Conservation (phyloP, 208 protist genomes). For the Leishmania tarentolae region DNA sequence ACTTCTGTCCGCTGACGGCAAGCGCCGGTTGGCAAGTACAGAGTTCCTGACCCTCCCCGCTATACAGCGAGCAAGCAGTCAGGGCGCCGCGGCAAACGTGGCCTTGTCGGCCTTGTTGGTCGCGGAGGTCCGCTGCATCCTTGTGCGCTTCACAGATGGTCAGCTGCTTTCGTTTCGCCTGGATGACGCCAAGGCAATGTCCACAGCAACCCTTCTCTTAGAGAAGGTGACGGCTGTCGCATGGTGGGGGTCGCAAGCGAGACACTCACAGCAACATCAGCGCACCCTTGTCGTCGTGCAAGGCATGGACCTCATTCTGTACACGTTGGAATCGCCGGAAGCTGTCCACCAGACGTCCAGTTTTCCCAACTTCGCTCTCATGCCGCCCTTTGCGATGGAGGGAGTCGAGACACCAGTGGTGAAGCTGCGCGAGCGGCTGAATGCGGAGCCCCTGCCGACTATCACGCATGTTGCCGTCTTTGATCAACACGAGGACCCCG, state of each 20-base stretch:
- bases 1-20: slow-evolving; percentile 66
- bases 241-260: slow-evolving; percentile 28
- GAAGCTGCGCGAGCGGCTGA: slow-evolving; percentile 34
- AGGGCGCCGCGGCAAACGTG: slow-evolving; percentile 10
- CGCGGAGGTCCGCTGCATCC: slow-evolving; percentile 14
- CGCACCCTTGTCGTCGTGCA: slow-evolving; percentile 41
- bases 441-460: slow-evolving; percentile 45
- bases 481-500: slow-evolving; percentile 31
- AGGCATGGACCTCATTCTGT: slow-evolving; percentile 46
- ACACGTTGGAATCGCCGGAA: slow-evolving; percentile 14
- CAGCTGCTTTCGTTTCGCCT: slow-evolving; percentile 24
- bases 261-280: background rate
- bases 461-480: slow-evolving; percentile 67
- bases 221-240: slow-evolving; percentile 43
- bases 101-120: slow-evolving; percentile 24
- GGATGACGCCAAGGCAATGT: slow-evolving; percentile 5
- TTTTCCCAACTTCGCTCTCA: slow-evolving; percentile 58
- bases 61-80: slow-evolving; percentile 9
- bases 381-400: slow-evolving; percentile 51
- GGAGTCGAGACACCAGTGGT: slow-evolving; percentile 33
- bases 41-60: slow-evolving; percentile 19
- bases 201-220: slow-evolving; percentile 29
- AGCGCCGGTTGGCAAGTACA: slow-evolving; percentile 18
- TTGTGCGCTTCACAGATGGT: slow-evolving; percentile 40
- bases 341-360: slow-evolving; percentile 1